Evolutionary conservation across 768 basidiomycete genomes (phyloP), one percentile per base, ranked within the genome.

Genomic region (Ramaria sp.): DNA sequence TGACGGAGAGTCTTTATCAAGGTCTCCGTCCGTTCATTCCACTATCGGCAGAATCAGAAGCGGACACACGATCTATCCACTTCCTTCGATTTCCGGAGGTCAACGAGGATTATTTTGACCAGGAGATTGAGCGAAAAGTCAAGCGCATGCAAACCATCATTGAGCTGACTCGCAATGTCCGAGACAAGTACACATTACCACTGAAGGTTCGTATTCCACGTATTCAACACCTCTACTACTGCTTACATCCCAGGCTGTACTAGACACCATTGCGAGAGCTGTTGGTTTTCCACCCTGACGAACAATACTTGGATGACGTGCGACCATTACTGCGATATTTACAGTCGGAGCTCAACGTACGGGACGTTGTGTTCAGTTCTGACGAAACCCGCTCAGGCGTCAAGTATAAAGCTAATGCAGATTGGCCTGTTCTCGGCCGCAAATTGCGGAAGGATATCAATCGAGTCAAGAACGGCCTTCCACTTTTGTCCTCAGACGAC

Each of bases 1-100:
- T 98, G 68, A 94, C 93, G 7, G 96, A 99, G 71, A 96, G 86
- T 71, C 75, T 98, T 59, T 98, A 97, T 70, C 96, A 98, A 68
- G 82, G 89, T 34, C 77, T 98, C 41, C 82, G 84, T 47, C 74
- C 74, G n/a, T 95, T 82, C 74, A 88, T 95, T 61, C 91, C 92
- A 0, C 82, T 83, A 59, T 80, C 89, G 62, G 78, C 82, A 19
- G 68, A 73, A 27, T 78, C 78, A 17, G 81, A 79, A 1, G 66
- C 71, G 54, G 96, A 98, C 64, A 78, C 85, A 6, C 87, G 96
- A 58, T 98, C 96, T 3, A 74, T 99, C 61, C 96, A 99, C 72
- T 99, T 98, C 79, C 69, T 98, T 59, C 78, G 81, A 53, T 98
- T 96, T 84, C 96, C 96, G 0, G 79, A 86, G 41, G 86, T 92